Evolutionary conservation across 23 red algal species (phyloP).

Genomic region (Gracilaria domingensis): DNA sequence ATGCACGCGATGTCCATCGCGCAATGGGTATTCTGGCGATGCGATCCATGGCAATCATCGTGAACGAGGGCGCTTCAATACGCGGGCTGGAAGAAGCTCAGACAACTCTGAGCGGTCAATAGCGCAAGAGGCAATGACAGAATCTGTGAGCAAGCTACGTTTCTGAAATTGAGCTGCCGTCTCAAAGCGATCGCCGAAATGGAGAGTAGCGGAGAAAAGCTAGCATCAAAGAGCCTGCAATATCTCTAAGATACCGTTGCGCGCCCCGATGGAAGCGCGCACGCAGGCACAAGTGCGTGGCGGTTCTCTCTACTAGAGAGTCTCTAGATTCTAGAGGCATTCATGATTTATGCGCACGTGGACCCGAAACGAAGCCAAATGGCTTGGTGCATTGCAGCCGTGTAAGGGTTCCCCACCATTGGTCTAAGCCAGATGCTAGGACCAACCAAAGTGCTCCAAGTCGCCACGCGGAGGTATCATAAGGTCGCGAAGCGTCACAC

Average conservation of each 20-base stretch:
- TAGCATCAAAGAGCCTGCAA: background rate
- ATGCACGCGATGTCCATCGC: constrained; percentile 55
- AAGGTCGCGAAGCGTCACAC: no score
- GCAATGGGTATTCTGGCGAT: constrained; percentile 27
- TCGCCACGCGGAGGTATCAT: background rate
- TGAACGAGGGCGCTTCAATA: background rate
- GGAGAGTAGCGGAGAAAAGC: background rate
- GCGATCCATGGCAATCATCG: constrained; percentile 42
- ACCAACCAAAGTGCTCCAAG: background rate
- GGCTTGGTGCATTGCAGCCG: background rate
- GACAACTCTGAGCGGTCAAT: background rate
- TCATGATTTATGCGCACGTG: background rate
- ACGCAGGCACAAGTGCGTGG: background rate
- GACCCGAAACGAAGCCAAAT: background rate
- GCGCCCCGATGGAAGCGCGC: background rate
- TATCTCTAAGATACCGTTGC: constrained; percentile 17
- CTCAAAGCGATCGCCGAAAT: background rate
- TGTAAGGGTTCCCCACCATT: background rate
- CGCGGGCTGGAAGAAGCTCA: background rate
- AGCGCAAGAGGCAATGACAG: background rate
- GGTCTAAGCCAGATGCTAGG: background rate
- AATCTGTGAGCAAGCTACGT: background rate
- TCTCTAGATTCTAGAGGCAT: no score
- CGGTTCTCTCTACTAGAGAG: no score
- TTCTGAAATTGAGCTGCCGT: background rate